Evolutionary conservation across 257 asterid species (phyloP).

Genomic region (Eustoma russellianum): DNA sequence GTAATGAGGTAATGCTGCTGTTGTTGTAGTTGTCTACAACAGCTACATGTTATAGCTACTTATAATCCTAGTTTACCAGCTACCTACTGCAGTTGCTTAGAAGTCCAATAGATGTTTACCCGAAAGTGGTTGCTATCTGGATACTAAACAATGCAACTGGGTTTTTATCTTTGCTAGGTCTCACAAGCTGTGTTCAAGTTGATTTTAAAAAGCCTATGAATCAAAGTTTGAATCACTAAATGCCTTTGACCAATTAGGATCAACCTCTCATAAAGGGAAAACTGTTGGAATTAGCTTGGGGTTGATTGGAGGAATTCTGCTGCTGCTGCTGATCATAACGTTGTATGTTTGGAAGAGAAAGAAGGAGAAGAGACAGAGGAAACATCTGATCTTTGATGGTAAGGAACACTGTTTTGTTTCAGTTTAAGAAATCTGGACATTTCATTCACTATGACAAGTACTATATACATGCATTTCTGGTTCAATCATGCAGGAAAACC

Average conservation of each 20-base stretch:
- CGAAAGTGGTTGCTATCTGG: too few relatives aligned
- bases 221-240: not conserved
- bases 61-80: too few relatives aligned
- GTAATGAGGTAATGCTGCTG: too few relatives aligned
- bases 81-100: too few relatives aligned
- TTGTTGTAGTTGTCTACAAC: too few relatives aligned
- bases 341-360: constrained; percentile 1
- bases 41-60: too few relatives aligned
- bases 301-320: not conserved
- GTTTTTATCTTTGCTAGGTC: not conserved
- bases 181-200: not conserved
- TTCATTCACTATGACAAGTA: not conserved
- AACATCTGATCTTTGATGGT: constrained; percentile 4
- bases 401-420: not conserved
- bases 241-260: not conserved
- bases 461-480: not conserved
- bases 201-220: not conserved
- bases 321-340: not conserved
- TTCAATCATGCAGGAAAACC: not conserved
- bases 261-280: not conserved
- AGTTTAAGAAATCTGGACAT: too few relatives aligned
- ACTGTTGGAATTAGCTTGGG: constrained; percentile 8
- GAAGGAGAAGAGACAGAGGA: not conserved
- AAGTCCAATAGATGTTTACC: too few relatives aligned
- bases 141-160: too few relatives aligned